Percentiles rank a stretch among this genome's conserved stretches.
Evolutionary conservation across 345 rosid species (phyloP).

Genomic region (Sonneratia alba): DNA sequence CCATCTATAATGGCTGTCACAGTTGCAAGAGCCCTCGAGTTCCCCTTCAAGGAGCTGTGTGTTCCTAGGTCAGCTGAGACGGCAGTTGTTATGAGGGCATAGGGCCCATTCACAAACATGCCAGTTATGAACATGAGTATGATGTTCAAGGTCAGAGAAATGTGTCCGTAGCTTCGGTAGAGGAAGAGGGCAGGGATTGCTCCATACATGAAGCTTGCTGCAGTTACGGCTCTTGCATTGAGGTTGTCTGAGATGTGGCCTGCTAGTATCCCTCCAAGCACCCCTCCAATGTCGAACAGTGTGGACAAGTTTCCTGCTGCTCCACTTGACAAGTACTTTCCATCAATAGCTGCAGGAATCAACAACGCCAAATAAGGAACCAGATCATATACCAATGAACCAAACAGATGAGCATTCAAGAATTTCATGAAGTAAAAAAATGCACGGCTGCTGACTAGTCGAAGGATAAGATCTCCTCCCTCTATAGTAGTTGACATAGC

Average conservation of each 20-base stretch:
- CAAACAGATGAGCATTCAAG: too few species aligned
- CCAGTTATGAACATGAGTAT: constrained; percentile 76
- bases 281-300: constrained; percentile 88
- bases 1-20: constrained; percentile 96
- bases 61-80: constrained; percentile 95
- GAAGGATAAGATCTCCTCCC: too few species aligned
- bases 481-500: too few species aligned
- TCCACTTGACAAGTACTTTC: constrained; percentile 61
- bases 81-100: constrained; percentile 90
- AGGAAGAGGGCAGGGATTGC: constrained; percentile 83
- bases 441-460: too few species aligned
- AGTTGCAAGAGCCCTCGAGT: constrained; percentile 84
- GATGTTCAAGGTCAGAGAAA: constrained; percentile 53
- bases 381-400: not conserved
- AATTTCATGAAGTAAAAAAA: too few species aligned
- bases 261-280: constrained; percentile 85
- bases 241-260: constrained; percentile 82
- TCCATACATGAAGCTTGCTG: constrained; percentile 86
- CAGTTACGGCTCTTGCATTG: constrained; percentile 83
- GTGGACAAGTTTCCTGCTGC: constrained; percentile 86
- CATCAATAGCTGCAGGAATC: constrained; percentile 60
- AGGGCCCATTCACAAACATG: constrained; percentile 88
- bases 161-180: constrained; percentile 69
- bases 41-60: constrained; percentile 76
- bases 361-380: not conserved